Percentiles rank a stretch among this genome's conserved stretches.
These are phyloP conservation scores for Penicillium sp. DNA, from an alignment of 2,329 filamentous ascomycete species.

Conservation along the genomic window DNA sequence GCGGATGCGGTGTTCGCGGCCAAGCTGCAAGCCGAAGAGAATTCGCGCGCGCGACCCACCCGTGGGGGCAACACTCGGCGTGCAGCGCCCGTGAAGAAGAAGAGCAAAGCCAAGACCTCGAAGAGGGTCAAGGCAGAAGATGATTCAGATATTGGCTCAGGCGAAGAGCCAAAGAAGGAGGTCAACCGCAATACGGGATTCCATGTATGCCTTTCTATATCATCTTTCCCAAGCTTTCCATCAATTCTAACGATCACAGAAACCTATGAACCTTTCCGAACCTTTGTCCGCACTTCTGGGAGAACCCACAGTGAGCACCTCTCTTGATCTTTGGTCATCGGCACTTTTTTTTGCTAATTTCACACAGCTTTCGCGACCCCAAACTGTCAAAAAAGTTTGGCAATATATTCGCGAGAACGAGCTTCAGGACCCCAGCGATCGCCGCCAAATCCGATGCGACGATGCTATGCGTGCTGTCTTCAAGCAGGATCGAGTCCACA, in stretches of 20 bases:
- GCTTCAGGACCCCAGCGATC: constrained; percentile 87
- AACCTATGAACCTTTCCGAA: constrained; percentile 47
- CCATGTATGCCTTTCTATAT: constrained; percentile 55
- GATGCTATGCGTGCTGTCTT: constrained; percentile 89
- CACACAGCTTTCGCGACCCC: constrained; percentile 76
- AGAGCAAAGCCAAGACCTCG: constrained; percentile 52
- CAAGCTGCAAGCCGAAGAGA: constrained; percentile 87
- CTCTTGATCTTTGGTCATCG: background rate
- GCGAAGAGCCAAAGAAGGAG: constrained; percentile 59
- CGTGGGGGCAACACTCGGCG: constrained; percentile 66
- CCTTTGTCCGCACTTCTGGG: constrained; percentile 47
- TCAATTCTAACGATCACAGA: constrained; percentile 29
- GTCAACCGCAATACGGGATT: constrained; percentile 82
- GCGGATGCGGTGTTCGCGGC: constrained; percentile 86
- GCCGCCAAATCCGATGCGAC: constrained; percentile 90
- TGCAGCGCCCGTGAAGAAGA: constrained; percentile 62
- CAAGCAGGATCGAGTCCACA: constrained; percentile 85
- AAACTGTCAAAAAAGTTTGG: constrained; percentile 96
- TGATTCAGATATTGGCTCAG: constrained; percentile 72
- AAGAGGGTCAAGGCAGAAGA: constrained; percentile 75
- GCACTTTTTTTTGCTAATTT: constrained; percentile 14
- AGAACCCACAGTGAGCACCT: constrained; percentile 41
- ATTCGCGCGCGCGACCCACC: constrained; percentile 71
- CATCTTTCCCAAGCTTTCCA: background rate
- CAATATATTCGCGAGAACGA: constrained; percentile 85